Conservation (phyloP, 1,139 yeast species). For the Diutina scorzettiae region DNA sequence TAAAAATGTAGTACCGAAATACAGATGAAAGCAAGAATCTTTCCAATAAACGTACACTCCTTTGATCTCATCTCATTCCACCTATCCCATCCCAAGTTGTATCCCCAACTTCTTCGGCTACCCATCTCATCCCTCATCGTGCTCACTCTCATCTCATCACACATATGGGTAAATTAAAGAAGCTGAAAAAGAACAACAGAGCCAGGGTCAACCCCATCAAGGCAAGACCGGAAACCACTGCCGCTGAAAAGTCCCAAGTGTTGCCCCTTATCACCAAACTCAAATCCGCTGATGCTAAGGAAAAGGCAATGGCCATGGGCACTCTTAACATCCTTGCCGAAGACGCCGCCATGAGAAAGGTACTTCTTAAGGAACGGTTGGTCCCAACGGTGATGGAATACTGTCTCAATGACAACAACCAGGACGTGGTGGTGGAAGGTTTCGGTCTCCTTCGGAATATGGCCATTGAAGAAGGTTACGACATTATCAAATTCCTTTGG, state of each 20-base stretch:
- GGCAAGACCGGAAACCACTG: conserved; percentile 14
- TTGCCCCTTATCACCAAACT: conserved; percentile 59
- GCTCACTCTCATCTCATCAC: not conserved
- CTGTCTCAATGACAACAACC: conserved; percentile 52
- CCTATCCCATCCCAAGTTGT: no score
- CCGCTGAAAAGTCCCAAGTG: conserved; percentile 40
- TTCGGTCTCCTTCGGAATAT: conserved; percentile 73
- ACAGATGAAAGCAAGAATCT: no score
- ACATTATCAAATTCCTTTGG: conserved; percentile 63
- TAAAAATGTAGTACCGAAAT: no score
- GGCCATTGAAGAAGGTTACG: conserved; percentile 83
- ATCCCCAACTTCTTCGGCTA: no score
- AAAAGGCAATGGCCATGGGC: conserved; percentile 65
- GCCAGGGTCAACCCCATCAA: conserved; percentile 41
- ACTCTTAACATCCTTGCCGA: conserved; percentile 65
- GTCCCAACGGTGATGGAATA: conserved; percentile 53
- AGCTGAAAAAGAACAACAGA: conserved; percentile 49
- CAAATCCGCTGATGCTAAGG: conserved; percentile 52
- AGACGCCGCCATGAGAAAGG: conserved; percentile 48
- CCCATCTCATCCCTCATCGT: not conserved
- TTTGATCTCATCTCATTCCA: no score
- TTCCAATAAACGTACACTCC: no score
- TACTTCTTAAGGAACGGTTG: conserved; percentile 60
- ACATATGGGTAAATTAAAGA: conserved; percentile 65
- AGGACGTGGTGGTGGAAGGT: conserved; percentile 68